phyloP scores from a whole-genome alignment of 495 filamentous ascomycete species.

The Pseudoneurospora amorphoporcata region DNA sequence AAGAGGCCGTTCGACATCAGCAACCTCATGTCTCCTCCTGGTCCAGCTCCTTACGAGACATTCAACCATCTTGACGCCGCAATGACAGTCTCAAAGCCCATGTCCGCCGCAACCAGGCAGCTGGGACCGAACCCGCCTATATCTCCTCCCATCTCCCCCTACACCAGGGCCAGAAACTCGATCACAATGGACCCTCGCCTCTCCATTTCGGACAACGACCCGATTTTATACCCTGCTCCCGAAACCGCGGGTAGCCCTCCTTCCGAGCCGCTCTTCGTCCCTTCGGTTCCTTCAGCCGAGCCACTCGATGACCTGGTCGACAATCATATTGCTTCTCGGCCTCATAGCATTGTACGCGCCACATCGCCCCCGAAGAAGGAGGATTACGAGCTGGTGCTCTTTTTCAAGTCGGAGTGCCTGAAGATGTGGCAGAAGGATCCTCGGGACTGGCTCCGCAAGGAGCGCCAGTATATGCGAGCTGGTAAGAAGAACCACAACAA shows the following conservation, averaged over 20 bases:
- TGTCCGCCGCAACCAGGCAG: constrained; percentile 21
- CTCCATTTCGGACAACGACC: constrained; percentile 38
- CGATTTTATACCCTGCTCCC: constrained; percentile 49
- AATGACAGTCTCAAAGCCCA: constrained; percentile 22
- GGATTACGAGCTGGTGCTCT: constrained; percentile 59
- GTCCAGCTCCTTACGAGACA: constrained; percentile 50
- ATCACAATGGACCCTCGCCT: constrained; percentile 35
- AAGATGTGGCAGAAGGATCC: constrained; percentile 49
- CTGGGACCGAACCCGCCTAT: constrained; percentile 43
- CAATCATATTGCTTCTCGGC: constrained; percentile 56
- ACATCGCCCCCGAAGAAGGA: constrained; percentile 54
- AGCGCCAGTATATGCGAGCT: constrained; percentile 47
- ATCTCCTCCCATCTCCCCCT: constrained; percentile 66
- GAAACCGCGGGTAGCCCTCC: constrained; percentile 32
- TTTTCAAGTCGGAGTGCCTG: constrained; percentile 55
- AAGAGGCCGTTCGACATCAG: constrained; percentile 33
- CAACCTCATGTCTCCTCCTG: constrained; percentile 70
- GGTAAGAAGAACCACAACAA: constrained; percentile 29
- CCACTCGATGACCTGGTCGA: constrained; percentile 40
- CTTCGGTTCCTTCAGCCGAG: constrained; percentile 30
- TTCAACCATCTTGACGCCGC: constrained; percentile 34
- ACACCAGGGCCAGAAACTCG: constrained; percentile 28
- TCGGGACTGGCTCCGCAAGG: constrained; percentile 49
- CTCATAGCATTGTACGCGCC: constrained; percentile 43
- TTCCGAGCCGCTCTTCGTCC: constrained; percentile 47